Percentiles rank a stretch among this genome's conserved stretches.
These are phyloP conservation scores for Earliella scabrosa DNA, from an alignment of 1,284 basidiomycete species.

Conservation along the genomic window DNA sequence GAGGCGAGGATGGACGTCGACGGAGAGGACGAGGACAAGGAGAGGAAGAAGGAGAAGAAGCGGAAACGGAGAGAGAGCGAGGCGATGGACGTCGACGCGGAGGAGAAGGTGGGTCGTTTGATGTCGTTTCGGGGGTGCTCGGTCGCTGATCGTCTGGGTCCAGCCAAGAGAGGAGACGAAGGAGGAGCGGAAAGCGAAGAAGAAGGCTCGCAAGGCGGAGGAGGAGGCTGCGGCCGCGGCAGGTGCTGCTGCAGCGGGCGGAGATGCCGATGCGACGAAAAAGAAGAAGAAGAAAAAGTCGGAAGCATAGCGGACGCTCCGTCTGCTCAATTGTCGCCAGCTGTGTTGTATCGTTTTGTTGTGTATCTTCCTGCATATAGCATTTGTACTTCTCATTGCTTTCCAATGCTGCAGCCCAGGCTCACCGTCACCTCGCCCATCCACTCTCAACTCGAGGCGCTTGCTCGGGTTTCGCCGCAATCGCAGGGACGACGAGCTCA, in stretches of 20 bases:
- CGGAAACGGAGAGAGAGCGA: constrained; percentile 74
- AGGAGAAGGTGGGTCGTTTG: constrained; percentile 45
- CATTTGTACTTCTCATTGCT: constrained; percentile 1
- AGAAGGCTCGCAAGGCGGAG: constrained; percentile 72
- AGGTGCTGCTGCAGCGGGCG: constrained; percentile 43
- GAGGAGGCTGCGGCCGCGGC: constrained; percentile 60
- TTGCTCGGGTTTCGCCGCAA: no score
- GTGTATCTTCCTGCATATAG: constrained; percentile 20
- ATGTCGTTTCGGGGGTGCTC: constrained; percentile 1
- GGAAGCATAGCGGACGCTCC: constrained; percentile 40
- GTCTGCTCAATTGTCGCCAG: not conserved
- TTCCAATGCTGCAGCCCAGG: not conserved
- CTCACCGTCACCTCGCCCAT: no score
- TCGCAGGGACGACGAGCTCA: no score
- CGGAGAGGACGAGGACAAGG: constrained; percentile 40
- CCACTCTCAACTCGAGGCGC: no score
- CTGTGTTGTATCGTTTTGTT: constrained; percentile 8
- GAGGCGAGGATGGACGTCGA: constrained; percentile 50
- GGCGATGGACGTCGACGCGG: constrained; percentile 41
- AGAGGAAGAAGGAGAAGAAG: constrained; percentile 65
- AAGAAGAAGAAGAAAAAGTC: constrained; percentile 78
- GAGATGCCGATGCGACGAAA: constrained; percentile 47
- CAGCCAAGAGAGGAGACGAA: constrained; percentile 62
- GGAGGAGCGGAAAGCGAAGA: constrained; percentile 74
- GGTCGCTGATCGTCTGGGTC: constrained; percentile 5